Base-by-base conservation (phyloP, 495 filamentous ascomycete species). In the Penicillium subrubescens region DNA sequence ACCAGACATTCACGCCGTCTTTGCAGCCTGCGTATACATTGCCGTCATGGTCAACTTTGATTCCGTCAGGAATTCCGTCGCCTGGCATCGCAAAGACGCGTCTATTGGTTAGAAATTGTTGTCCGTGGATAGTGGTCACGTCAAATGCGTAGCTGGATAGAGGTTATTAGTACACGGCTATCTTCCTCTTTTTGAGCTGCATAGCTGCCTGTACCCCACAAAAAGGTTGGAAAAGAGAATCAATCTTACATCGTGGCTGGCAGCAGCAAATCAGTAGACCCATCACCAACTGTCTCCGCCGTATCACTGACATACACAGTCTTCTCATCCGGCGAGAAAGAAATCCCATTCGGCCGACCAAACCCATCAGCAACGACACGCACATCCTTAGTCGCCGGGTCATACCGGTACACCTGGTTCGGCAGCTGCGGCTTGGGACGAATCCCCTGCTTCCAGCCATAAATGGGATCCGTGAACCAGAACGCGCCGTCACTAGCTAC, bases 1-100 rank as follows among this genome's bases (percentile, higher is more conserved):
- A 87, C 79, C 79, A 90, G 15, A 89, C 83, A 31, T 88, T 83
- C 27, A 90, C 78, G 43, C 88, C 88, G 64, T 89, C 87, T 8
- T 81, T 84, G 57, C 81, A 84, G 11, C 83, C 87, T n/a, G 80
- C 72, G 67, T 89, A 90, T 11, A 90, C 82, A 60, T 89, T 87
- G 2, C 86, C 87, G 19, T 81, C 72, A 64, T 76, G 80, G 65
- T 90, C 87, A 61, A 78, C 75, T 70, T 89, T 88, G 62, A 90
- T 74, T 8, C 85, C 87, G 64, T 90, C 87, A 8, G 88, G 84
- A 15, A 85, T 75, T 12, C 86, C 84, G 0, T 74, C 72, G 14
- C 78, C 76, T 8, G 82, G 77, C 66, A 84, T 87, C 2, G 88
- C 87, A 65, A 91, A 90, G 0, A 87, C 74, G 35, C 86, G 81